Percentiles rank a stretch among this genome's conserved stretches.
Conservation (phyloP, 2,329 filamentous ascomycete species). For the Biscogniauxia marginata region DNA sequence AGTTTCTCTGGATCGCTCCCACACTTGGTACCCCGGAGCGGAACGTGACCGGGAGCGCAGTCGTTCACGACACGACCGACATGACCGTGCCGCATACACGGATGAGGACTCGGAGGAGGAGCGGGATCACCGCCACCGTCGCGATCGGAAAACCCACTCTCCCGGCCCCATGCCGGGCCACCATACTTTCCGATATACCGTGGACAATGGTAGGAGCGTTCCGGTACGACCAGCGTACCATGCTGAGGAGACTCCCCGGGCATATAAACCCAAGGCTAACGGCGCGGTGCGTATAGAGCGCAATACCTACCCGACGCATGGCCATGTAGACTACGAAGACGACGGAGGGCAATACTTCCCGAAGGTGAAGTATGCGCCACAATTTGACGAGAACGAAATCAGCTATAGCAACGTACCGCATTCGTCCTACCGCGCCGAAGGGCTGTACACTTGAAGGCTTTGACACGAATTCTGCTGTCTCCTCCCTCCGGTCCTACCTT, state of each 20-base stretch:
- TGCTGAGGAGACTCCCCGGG: constrained; percentile 11
- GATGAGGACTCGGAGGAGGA: constrained; percentile 29
- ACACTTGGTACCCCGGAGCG: constrained; percentile 23
- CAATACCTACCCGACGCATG: constrained; percentile 13
- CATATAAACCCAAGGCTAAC: constrained; percentile 20
- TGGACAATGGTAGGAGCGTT: constrained; percentile 1
- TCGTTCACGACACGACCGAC: constrained; percentile 15
- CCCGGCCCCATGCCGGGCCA: constrained; percentile 21
- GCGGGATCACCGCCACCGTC: constrained; percentile 22
- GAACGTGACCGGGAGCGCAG: constrained; percentile 23
- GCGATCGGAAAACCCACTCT: constrained; percentile 24
- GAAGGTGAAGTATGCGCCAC: constrained; percentile 16
- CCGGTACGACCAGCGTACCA: constrained; percentile 5
- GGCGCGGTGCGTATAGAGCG: constrained; percentile 20
- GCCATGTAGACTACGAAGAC: constrained; percentile 15
- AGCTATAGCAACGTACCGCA: constrained; percentile 18
- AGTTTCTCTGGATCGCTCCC: constrained; percentile 18
- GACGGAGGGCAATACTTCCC: constrained; percentile 12
- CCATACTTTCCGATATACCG: constrained; percentile 11
- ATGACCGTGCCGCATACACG: constrained; percentile 10
- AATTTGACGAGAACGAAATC: constrained; percentile 13
- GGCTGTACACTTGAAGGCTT: constrained; percentile 8
- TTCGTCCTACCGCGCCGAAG: constrained; percentile 9
- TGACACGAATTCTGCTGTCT: not conserved
- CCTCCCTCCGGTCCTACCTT: not conserved